Evolutionary conservation across 768 basidiomycete genomes (phyloP).

Genomic region (Boletus sensibilis): DNA sequence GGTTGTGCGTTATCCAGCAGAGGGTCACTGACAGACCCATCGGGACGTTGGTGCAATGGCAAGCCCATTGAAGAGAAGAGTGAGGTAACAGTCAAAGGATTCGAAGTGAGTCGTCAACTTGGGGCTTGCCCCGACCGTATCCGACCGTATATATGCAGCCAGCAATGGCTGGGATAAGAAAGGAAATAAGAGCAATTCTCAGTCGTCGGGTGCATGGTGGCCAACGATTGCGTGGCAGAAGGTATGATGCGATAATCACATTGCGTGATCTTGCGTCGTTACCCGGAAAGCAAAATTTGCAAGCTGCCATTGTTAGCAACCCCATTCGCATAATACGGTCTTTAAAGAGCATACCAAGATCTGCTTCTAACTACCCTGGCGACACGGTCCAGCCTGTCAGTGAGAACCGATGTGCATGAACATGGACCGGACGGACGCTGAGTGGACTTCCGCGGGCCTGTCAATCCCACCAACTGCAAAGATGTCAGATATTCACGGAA

Average conservation of each 20-base stretch:
- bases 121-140: too few species aligned
- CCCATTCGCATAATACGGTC: neutral
- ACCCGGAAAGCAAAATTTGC: constrained; percentile 7
- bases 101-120: neutral
- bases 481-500: constrained; percentile 1
- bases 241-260: constrained; percentile 20
- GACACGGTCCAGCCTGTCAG: neutral
- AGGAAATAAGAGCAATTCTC: neutral
- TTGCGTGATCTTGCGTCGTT: constrained; percentile 36
- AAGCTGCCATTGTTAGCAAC: neutral
- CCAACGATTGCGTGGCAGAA: constrained; percentile 1
- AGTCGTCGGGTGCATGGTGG: neutral
- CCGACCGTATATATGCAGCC: constrained; percentile 14
- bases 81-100: neutral
- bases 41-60: neutral
- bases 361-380: neutral
- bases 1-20: neutral
- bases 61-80: constrained; percentile 19
- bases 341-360: neutral
- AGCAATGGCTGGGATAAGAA: neutral
- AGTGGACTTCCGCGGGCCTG: neutral
- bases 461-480: neutral
- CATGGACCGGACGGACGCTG: neutral
- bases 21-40: neutral
- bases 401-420: neutral